Evolutionary conservation across 495 filamentous ascomycete genomes (phyloP).

Genomic region (Usnea hakonensis): DNA sequence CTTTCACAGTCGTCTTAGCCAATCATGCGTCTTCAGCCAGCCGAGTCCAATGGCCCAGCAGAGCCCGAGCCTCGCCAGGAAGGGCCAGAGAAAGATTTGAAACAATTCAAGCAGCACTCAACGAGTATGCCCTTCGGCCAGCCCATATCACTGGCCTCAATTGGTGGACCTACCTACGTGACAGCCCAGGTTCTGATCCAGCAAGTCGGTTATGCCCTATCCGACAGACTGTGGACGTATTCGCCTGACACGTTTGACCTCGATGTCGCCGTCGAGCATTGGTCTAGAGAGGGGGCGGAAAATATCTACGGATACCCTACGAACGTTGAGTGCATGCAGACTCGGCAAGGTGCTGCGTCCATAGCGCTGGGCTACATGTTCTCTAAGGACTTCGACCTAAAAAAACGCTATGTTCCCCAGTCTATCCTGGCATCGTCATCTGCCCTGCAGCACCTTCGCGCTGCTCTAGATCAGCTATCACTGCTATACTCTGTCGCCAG

Average conservation of each 20-base stretch:
- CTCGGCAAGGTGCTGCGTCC: slow-evolving; percentile 78
- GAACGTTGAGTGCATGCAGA: slow-evolving; percentile 71
- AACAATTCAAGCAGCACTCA: slow-evolving; percentile 33
- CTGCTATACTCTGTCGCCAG: slow-evolving; percentile 82
- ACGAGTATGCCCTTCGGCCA: slow-evolving; percentile 58
- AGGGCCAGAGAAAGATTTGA: slow-evolving; percentile 19
- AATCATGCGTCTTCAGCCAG: slow-evolving; percentile 23
- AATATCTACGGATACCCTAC: slow-evolving; percentile 80
- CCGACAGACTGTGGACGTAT: slow-evolving; percentile 94
- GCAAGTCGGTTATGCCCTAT: slow-evolving; percentile 88
- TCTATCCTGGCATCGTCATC: slow-evolving; percentile 78
- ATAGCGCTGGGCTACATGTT: slow-evolving; percentile 96
- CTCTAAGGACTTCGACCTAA: slow-evolving; percentile 85
- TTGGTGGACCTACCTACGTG: slow-evolving; percentile 82
- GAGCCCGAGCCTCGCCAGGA: slow-evolving; percentile 13
- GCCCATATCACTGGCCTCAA: slow-evolving; percentile 48
- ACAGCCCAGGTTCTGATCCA: slow-evolving; percentile 89
- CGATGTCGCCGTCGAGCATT: slow-evolving; percentile 69
- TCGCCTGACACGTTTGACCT: slow-evolving; percentile 89
- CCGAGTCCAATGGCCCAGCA: slow-evolving; percentile 25
- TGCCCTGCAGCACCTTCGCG: slow-evolving; percentile 68
- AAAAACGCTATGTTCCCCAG: slow-evolving; percentile 87
- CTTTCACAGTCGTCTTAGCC: too few relatives aligned
- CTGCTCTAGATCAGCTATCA: slow-evolving; percentile 82
- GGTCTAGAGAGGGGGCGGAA: slow-evolving; percentile 55